Percentiles rank a stretch among this genome's conserved stretches.
These are phyloP conservation scores for Dactylis glomerata DNA, from an alignment of 176 grass and related monocot genomes.

Conservation along the genomic window DNA sequence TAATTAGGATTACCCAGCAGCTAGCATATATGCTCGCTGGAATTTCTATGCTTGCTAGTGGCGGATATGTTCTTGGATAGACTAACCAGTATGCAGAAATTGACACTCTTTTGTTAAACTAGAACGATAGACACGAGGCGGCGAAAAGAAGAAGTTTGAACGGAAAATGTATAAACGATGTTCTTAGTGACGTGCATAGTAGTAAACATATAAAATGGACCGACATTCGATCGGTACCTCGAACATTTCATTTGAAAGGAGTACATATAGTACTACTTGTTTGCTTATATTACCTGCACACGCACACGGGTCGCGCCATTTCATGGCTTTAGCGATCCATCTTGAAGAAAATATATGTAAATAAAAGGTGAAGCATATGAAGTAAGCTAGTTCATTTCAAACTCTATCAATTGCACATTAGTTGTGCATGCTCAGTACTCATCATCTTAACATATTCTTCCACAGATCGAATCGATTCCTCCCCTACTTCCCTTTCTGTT, in stretches of 20 bases:
- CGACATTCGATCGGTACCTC: not conserved
- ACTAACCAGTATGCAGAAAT: not conserved
- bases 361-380: not conserved
- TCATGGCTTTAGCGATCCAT: not conserved
- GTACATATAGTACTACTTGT: not conserved
- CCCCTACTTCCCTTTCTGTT: not conserved
- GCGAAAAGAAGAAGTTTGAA: not conserved
- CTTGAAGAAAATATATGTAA: slow-evolving; percentile 18
- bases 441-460: not conserved
- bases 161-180: not conserved
- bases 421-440: slow-evolving; percentile 22
- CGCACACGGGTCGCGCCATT: not conserved
- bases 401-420: slow-evolving; percentile 2
- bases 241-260: not conserved
- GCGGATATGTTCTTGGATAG: slow-evolving; percentile 26
- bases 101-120: not conserved
- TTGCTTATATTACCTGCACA: not conserved
- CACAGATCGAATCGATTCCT: slow-evolving; percentile 5
- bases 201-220: not conserved
- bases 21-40: not conserved
- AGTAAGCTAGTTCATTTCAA: not conserved
- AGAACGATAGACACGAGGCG: slow-evolving; percentile 14
- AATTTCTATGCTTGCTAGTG: slow-evolving; percentile 12
- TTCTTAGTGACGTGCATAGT: not conserved
- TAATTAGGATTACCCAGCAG: not conserved